A percentile compares a stretch with the other conserved stretches of the same genome.
Evolutionary conservation across 257 asterid genomes (phyloP).

Genomic region (Forsythia viridissima): DNA sequence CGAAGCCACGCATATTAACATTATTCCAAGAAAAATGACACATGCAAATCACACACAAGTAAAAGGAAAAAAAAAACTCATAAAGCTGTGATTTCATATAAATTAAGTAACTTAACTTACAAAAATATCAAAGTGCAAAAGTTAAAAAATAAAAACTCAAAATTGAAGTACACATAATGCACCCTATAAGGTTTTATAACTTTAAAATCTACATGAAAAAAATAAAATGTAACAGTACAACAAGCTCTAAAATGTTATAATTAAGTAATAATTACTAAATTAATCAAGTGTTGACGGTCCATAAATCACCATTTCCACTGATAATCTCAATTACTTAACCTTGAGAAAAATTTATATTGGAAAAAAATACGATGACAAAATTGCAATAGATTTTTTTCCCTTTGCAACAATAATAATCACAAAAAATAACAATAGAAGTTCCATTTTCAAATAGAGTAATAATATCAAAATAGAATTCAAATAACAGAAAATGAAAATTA

Average conservation of each 20-base stretch:
- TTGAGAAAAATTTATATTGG: constrained; percentile 15
- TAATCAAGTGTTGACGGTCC: constrained; percentile 86
- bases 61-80: constrained; percentile 8
- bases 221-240: neutral
- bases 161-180: neutral
- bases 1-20: constrained; percentile 79
- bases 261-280: constrained; percentile 41
- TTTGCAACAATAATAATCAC: too few species aligned
- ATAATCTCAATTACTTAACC: neutral
- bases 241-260: neutral
- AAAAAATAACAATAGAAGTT: too few species aligned
- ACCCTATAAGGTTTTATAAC: too few species aligned
- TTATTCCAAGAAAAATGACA: constrained; percentile 75
- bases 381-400: too few species aligned
- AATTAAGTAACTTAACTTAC: neutral
- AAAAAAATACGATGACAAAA: neutral
- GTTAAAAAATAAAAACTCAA: neutral
- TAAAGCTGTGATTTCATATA: neutral
- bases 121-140: neutral
- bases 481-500: too few species aligned
- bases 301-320: constrained; percentile 61
- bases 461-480: too few species aligned
- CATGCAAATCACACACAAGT: constrained; percentile 42
- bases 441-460: too few species aligned
- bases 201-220: constrained; percentile 9